These are phyloP conservation scores for Aeschynomene evenia DNA, from an alignment of 306 rosid species.

Conservation along the genomic window DNA sequence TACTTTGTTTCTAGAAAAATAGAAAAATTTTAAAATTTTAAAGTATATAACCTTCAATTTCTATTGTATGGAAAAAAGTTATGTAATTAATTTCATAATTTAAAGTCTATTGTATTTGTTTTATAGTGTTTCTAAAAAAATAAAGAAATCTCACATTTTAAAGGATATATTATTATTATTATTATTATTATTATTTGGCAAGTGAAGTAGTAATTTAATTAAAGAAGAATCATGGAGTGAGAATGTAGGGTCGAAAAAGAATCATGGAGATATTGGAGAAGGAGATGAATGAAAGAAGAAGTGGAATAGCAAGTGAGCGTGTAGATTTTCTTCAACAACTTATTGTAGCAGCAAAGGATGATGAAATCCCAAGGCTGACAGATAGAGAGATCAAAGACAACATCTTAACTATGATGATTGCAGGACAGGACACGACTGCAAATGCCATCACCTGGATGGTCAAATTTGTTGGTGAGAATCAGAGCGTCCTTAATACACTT, in stretches of 20 bases:
- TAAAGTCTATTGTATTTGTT: no score
- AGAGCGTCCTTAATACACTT: constrained; percentile 49
- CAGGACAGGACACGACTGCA: constrained; percentile 84
- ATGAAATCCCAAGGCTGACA: constrained; percentile 33
- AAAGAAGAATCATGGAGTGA: no score
- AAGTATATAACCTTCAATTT: no score
- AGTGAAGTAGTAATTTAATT: no score
- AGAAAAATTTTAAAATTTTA: no score
- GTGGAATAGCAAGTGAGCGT: constrained; percentile 15
- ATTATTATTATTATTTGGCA: no score
- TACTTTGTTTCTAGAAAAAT: no score
- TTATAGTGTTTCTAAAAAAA: no score
- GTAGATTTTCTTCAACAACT: constrained; percentile 66
- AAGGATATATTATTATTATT: no score
- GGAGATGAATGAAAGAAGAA: constrained; percentile 55
- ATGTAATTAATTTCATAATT: no score
- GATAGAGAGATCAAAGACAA: constrained; percentile 80
- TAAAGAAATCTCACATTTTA: no score
- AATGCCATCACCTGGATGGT: constrained; percentile 92
- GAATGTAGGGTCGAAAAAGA: constrained; percentile 65
- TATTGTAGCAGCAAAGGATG: constrained; percentile 28
- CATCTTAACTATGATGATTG: constrained; percentile 79
- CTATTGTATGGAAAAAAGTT: no score
- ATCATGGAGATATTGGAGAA: constrained; percentile 57
- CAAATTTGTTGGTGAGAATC: constrained; percentile 76